These are phyloP conservation scores for Leishmania major DNA, from an alignment of 208 protist species.

Conservation along the genomic window DNA sequence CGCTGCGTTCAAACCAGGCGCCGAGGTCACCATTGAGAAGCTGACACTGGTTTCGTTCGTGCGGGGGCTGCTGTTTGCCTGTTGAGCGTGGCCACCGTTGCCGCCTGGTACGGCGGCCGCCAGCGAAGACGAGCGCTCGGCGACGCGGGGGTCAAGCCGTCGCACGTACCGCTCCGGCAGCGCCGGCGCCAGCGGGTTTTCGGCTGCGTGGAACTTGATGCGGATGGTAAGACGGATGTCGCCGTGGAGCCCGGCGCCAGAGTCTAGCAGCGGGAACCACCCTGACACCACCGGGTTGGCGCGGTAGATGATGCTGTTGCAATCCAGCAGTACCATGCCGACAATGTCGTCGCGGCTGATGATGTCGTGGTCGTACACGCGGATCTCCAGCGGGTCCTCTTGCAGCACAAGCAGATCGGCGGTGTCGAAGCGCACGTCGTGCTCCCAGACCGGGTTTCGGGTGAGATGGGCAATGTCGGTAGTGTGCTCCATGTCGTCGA, in stretches of 20 bases:
- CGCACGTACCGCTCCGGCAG: slow-evolving; percentile 72
- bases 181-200: slow-evolving; percentile 83
- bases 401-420: slow-evolving; percentile 90
- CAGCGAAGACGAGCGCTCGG: slow-evolving; percentile 1
- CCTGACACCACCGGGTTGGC: slow-evolving; percentile 67
- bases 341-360: slow-evolving; percentile 95
- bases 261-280: slow-evolving; percentile 94
- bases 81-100: neutral
- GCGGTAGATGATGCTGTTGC: slow-evolving; percentile 87
- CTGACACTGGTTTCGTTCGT: slow-evolving; percentile 12
- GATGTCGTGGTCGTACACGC: slow-evolving; percentile 96
- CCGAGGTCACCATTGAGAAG: slow-evolving; percentile 5
- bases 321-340: slow-evolving; percentile 93
- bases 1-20: neutral
- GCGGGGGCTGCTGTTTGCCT: slow-evolving; percentile 1
- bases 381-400: slow-evolving; percentile 94
- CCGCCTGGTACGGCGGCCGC: neutral
- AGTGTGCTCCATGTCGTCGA: slow-evolving; percentile 77
- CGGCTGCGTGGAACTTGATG: slow-evolving; percentile 89
- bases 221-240: slow-evolving; percentile 88
- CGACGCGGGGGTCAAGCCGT: slow-evolving; percentile 23
- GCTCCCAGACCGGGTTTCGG: slow-evolving; percentile 84
- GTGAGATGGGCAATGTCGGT: slow-evolving; percentile 80
- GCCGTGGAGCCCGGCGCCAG: slow-evolving; percentile 73
- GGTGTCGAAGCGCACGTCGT: slow-evolving; percentile 81